phyloP scores from a whole-genome alignment of 169 alveolate genomes.

The Plasmodium relictum region DNA sequence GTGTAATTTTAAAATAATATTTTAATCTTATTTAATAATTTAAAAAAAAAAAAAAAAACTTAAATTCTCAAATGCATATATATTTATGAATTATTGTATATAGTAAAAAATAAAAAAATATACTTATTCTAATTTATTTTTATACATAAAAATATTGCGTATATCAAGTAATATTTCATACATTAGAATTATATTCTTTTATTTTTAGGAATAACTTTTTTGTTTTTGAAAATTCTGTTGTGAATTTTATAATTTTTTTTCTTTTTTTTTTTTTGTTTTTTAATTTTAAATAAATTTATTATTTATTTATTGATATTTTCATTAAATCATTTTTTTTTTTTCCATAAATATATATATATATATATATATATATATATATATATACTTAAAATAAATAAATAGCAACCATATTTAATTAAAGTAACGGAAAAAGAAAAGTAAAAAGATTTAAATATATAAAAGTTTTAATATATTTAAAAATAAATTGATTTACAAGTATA shows the following conservation, averaged over 20 bases:
- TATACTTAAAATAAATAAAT: slow-evolving; percentile 1
- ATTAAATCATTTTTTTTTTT: neutral
- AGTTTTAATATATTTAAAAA: neutral
- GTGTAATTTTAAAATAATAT: neutral
- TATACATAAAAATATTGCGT: neutral
- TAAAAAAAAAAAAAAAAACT: slow-evolving; percentile 3
- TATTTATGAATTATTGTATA: slow-evolving; percentile 1
- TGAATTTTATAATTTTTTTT: neutral
- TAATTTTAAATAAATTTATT: neutral
- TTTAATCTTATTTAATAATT: slow-evolving; percentile 11
- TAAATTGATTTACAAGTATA: neutral
- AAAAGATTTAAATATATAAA: neutral
- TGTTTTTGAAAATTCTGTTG: slow-evolving; percentile 8
- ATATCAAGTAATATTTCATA: neutral
- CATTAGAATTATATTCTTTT: neutral
- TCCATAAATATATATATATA: neutral
- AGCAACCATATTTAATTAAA: neutral
- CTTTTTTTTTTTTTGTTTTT: slow-evolving; percentile 3
- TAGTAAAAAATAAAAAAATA: neutral
- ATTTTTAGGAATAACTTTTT: neutral
- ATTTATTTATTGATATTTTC: slow-evolving; percentile 3
- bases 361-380: neutral
- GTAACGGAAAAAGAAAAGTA: neutral
- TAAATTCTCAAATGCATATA: neutral
- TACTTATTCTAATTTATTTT: neutral